Percentiles rank a stretch among this genome's conserved stretches.
These are phyloP conservation scores for Tieghemostelium lacteum DNA, from an alignment of 78 protist genomes.

Conservation along the genomic window DNA sequence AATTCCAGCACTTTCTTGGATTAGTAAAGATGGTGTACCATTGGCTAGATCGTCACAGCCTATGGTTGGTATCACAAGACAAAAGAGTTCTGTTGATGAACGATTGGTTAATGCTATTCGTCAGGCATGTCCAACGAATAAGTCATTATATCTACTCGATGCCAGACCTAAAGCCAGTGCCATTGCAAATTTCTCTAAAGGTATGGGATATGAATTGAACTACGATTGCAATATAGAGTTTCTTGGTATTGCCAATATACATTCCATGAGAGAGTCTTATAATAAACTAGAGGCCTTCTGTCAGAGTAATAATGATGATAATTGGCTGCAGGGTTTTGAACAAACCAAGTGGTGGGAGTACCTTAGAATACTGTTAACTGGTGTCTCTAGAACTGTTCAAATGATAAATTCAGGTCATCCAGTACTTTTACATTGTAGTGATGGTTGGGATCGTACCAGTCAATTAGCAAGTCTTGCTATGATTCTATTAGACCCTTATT, in stretches of 20 bases:
- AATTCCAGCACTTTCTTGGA: constrained; percentile 62
- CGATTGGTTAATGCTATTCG: constrained; percentile 22
- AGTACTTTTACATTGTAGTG: constrained; percentile 94
- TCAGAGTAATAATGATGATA: constrained; percentile 28
- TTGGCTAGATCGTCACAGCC: constrained; percentile 68
- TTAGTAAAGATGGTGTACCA: constrained; percentile 58
- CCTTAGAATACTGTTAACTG: constrained; percentile 34
- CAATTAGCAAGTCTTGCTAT: constrained; percentile 77
- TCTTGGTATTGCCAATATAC: constrained; percentile 92
- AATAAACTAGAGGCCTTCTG: constrained; percentile 26
- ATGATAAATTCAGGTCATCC: constrained; percentile 33
- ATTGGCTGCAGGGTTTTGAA: constrained; percentile 59
- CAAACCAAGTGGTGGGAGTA: constrained; percentile 79
- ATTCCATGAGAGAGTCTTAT: constrained; percentile 87
- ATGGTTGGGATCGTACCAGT: constrained; percentile 97
- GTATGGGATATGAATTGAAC: constrained; percentile 90
- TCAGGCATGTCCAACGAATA: constrained; percentile 9
- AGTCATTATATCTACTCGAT: constrained; percentile 33
- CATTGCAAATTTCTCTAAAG: constrained; percentile 82
- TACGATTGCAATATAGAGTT: constrained; percentile 67
- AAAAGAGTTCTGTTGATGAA: constrained; percentile 44
- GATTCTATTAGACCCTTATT: constrained; percentile 92
- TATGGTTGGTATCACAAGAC: constrained; percentile 72
- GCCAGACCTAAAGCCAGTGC: constrained; percentile 89
- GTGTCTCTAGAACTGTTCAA: constrained; percentile 36